phyloP scores from a whole-genome alignment of 1,139 yeast species.

The Debaryomycetaceae sp. region DNA sequence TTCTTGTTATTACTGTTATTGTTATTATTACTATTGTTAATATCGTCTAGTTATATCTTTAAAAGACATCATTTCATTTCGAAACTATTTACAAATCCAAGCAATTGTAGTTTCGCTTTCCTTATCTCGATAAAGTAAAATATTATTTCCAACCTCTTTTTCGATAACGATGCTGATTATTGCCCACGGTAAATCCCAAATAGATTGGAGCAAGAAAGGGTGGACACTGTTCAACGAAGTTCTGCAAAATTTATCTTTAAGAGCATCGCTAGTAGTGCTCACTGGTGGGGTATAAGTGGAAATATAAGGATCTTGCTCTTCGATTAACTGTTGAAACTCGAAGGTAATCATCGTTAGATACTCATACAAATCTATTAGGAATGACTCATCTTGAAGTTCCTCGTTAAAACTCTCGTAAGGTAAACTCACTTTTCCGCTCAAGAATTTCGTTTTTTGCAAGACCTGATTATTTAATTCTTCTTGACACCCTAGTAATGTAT shows the following conservation, averaged over 20 bases:
- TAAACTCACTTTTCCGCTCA: neutral
- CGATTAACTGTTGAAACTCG: constrained; percentile 13
- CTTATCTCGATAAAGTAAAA: neutral
- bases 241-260: neutral
- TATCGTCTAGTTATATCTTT: no score
- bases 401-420: constrained; percentile 6
- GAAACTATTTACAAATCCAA: neutral
- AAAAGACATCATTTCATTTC: neutral
- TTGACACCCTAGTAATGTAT: neutral
- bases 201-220: neutral
- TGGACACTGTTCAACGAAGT: neutral
- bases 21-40: no score
- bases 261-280: neutral
- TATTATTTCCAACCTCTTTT: neutral
- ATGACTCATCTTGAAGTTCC: neutral
- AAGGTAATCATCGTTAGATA: constrained; percentile 16
- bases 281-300: constrained; percentile 13
- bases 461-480: neutral
- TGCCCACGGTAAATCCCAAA: neutral
- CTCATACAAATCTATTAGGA: constrained; percentile 12
- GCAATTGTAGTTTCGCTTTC: neutral
- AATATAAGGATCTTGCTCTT: constrained; percentile 11
- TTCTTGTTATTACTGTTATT: no score
- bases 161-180: neutral
- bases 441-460: neutral